Evolutionary conservation across 208 protist species (phyloP).

Genomic region (Acanthamoeba divionensis): DNA sequence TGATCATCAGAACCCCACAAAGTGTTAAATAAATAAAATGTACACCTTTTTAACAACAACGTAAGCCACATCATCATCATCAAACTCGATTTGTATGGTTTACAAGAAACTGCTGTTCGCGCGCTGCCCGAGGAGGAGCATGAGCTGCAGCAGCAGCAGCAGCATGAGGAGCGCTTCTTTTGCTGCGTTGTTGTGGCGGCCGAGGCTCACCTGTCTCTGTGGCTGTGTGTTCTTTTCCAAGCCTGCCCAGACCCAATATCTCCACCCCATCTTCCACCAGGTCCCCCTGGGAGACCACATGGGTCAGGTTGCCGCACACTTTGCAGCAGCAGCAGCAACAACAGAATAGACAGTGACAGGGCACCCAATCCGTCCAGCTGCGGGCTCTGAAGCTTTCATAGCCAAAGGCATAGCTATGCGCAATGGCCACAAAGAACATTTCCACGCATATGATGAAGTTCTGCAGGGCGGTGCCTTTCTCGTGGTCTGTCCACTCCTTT

Average conservation of each 20-base stretch:
- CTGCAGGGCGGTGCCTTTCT: slow-evolving; percentile 74
- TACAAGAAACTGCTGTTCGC: too few relatives aligned
- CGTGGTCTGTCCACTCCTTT: background rate
- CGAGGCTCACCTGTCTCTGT: too few relatives aligned
- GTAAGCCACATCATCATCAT: too few relatives aligned
- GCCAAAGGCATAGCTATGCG: slow-evolving; percentile 70
- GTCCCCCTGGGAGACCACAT: background rate
- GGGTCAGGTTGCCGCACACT: slow-evolving; percentile 16
- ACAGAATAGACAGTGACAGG: background rate
- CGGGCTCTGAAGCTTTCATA: background rate
- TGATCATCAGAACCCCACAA: too few relatives aligned
- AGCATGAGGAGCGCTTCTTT: too few relatives aligned
- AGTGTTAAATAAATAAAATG: too few relatives aligned
- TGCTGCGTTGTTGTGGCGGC: too few relatives aligned
- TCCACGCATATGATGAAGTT: slow-evolving; percentile 88
- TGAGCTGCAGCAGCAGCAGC: too few relatives aligned
- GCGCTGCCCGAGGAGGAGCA: too few relatives aligned
- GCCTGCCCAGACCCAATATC: background rate
- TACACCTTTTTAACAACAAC: too few relatives aligned
- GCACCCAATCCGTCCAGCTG: slow-evolving; percentile 32
- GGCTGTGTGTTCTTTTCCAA: background rate
- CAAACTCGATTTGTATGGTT: too few relatives aligned
- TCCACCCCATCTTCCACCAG: background rate
- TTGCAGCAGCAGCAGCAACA: slow-evolving; percentile 36
- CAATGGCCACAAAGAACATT: slow-evolving; percentile 82